Percentiles rank a stretch among this genome's conserved stretches.
Conservation (phyloP, 208 protist species). For the Tritrichomonas foetus region DNA sequence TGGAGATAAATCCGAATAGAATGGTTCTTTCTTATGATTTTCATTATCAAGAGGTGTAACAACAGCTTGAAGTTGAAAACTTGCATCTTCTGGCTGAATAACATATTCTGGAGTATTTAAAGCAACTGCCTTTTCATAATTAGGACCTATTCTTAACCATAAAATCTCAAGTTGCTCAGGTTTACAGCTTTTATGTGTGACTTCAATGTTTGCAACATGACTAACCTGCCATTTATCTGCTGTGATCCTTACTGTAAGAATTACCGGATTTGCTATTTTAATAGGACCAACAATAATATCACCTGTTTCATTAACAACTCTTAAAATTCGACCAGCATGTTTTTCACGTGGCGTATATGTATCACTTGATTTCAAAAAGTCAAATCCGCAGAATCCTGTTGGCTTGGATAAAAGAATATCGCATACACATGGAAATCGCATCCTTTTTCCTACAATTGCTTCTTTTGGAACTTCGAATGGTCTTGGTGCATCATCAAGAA, state of each 20-base stretch:
- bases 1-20: neutral
- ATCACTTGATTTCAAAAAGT: neutral
- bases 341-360: neutral
- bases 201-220: neutral
- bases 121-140: neutral
- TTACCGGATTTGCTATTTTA: neutral
- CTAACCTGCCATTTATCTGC: neutral
- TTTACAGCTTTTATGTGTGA: neutral
- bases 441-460: neutral
- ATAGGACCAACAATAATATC: neutral
- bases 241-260: neutral
- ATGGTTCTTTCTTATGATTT: neutral
- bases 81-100: neutral
- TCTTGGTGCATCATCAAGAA: neutral
- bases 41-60: neutral
- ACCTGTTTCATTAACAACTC: neutral
- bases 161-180: neutral
- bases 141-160: neutral
- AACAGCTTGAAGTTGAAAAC: neutral
- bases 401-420: neutral
- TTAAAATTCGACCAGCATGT: neutral
- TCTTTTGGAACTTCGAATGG: neutral
- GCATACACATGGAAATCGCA: neutral
- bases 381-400: neutral
- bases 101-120: slow-evolving; percentile 12